phyloP scores from a whole-genome alignment of 495 filamentous ascomycete species.

The Haplographium delicatum region DNA sequence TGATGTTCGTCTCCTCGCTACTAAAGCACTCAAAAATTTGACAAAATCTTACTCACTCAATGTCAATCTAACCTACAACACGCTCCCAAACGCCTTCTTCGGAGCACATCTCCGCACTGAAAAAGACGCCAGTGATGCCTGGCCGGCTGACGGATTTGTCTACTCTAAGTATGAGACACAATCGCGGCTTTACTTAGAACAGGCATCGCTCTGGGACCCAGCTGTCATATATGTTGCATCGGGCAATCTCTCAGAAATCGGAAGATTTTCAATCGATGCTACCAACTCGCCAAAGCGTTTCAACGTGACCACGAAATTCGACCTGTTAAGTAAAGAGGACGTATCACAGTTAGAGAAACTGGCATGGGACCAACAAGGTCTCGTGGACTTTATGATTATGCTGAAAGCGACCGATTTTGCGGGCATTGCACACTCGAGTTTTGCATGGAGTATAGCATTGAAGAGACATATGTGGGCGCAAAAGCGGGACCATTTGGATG shows the following conservation, averaged over 20 bases:
- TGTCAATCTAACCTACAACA: background rate
- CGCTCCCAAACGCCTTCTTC: constrained; percentile 6
- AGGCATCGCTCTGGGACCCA: constrained; percentile 1
- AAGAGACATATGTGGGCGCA: constrained; percentile 14
- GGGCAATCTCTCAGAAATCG: constrained; percentile 1
- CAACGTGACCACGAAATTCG: constrained; percentile 16
- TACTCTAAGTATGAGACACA: constrained; percentile 1
- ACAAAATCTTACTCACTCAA: constrained; percentile 2
- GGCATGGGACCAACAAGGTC: constrained; percentile 9
- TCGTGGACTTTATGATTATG: constrained; percentile 22
- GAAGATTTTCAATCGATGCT: constrained; percentile 6
- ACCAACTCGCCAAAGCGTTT: background rate
- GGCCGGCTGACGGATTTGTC: background rate
- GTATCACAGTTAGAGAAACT: background rate
- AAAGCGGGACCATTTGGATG: background rate
- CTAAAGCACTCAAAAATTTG: constrained; percentile 8
- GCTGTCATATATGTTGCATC: constrained; percentile 16
- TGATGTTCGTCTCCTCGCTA: constrained; percentile 13
- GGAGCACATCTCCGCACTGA: constrained; percentile 15
- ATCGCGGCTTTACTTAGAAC: constrained; percentile 10
- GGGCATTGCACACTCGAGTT: constrained; percentile 15
- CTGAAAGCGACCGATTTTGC: constrained; percentile 18
- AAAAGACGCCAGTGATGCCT: constrained; percentile 5
- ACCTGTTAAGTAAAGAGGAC: constrained; percentile 4
- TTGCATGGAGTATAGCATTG: constrained; percentile 20